Percentiles rank a stretch among this genome's conserved stretches.
These are phyloP conservation scores for Trametes sanguinea DNA, from an alignment of 768 basidiomycete genomes.

Conservation along the genomic window DNA sequence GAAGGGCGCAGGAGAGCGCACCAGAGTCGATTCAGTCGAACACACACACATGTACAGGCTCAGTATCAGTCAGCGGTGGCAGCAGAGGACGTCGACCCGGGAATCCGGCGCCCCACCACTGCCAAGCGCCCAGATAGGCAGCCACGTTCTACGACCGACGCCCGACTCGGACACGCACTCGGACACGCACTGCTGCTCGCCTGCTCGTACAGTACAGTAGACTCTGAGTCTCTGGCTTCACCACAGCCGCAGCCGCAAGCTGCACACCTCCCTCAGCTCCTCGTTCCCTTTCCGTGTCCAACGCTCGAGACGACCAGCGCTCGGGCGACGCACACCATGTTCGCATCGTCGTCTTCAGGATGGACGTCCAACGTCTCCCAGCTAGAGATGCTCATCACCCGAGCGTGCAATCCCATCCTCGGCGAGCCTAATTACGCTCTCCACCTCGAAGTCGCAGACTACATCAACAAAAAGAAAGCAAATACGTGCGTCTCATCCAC, in stretches of 20 bases:
- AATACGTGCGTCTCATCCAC: slow-evolving; percentile 69
- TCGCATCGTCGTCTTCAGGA: slow-evolving; percentile 8
- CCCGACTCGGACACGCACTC: neutral
- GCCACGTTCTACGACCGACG: neutral
- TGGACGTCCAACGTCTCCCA: slow-evolving; percentile 21
- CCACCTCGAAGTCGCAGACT: slow-evolving; percentile 92
- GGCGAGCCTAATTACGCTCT: slow-evolving; percentile 89
- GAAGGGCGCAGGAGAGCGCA: too few species aligned
- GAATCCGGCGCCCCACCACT: neutral
- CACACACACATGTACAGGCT: too few species aligned
- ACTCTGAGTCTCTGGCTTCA: too few species aligned
- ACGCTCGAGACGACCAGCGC: neutral
- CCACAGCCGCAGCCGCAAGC: too few species aligned
- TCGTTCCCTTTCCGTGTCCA: neutral
- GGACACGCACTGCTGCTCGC: too few species aligned
- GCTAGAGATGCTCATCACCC: slow-evolving; percentile 62
- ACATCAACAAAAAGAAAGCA: slow-evolving; percentile 93
- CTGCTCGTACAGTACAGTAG: too few species aligned
- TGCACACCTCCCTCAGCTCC: neutral
- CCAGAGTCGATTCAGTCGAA: too few species aligned
- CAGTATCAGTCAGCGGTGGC: too few species aligned
- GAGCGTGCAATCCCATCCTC: slow-evolving; percentile 84
- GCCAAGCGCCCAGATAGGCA: neutral
- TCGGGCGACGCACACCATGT: neutral
- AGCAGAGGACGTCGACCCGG: neutral